A percentile compares a stretch with the other conserved stretches of the same genome.
These are phyloP conservation scores for Eucalyptus curtisii DNA, from an alignment of 345 rosid genomes.

Conservation along the genomic window DNA sequence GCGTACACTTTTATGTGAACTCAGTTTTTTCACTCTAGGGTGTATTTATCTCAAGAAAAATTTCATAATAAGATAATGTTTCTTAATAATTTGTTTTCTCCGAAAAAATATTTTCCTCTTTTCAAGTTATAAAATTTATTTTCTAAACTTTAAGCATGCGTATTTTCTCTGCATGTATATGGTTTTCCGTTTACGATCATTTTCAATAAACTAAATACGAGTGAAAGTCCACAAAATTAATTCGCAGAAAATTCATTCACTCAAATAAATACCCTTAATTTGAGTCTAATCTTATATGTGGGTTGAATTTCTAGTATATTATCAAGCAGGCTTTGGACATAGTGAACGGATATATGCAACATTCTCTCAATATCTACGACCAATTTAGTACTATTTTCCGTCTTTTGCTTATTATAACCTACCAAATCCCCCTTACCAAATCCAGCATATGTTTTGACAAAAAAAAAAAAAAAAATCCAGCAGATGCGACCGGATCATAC, in stretches of 20 bases:
- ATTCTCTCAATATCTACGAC: neutral
- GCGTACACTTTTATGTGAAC: neutral
- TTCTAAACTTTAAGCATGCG: neutral
- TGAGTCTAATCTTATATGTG: neutral
- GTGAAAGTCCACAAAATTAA: neutral
- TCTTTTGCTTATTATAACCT: neutral
- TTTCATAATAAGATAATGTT: neutral
- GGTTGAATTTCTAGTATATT: neutral
- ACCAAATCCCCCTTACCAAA: neutral
- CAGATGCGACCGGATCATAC: neutral
- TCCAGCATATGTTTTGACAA: neutral
- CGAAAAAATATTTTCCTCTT: neutral
- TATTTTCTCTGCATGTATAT: no score
- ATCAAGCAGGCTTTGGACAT: neutral
- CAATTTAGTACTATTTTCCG: neutral
- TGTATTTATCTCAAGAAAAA: neutral
- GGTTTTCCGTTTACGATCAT: no score
- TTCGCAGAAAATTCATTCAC: no score
- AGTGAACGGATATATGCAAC: neutral
- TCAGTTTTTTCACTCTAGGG: neutral
- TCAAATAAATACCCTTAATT: no score
- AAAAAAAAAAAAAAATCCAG: neutral
- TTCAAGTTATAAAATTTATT: neutral
- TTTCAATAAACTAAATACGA: neutral
- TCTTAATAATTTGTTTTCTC: rapidly evolving